These are phyloP conservation scores for Rubroboletus satanas DNA, from an alignment of 768 basidiomycete genomes.

Conservation along the genomic window DNA sequence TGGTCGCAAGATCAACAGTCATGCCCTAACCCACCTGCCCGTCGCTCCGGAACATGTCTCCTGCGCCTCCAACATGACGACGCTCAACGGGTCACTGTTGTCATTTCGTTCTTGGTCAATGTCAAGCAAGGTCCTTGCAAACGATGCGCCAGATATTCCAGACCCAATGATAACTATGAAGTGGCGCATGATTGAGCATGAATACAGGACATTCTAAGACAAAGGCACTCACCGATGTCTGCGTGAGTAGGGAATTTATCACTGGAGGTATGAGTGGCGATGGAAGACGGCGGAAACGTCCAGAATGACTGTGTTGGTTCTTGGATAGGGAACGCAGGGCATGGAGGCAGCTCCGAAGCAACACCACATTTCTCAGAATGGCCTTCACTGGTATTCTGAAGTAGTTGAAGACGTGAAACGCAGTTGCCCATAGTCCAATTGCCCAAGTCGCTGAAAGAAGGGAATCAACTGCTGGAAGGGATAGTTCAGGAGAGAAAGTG, in stretches of 20 bases:
- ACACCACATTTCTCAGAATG: conserved; percentile 1
- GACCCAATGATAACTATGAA: conserved; percentile 47
- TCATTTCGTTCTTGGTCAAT: conserved; percentile 23
- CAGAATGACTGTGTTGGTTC: conserved; percentile 62
- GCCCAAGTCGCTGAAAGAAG: conserved; percentile 3
- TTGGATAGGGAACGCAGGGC: conserved; percentile 47
- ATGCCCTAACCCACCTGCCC: conserved; percentile 36
- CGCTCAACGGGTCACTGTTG: conserved; percentile 19
- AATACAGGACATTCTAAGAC: background rate
- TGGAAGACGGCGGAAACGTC: conserved; percentile 50
- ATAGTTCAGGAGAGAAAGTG: background rate
- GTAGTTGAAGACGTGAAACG: conserved; percentile 12
- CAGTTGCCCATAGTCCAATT: conserved; percentile 25
- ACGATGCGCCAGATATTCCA: conserved; percentile 47
- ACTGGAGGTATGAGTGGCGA: conserved; percentile 32
- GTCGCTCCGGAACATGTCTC: conserved; percentile 54
- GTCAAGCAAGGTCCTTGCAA: conserved; percentile 38
- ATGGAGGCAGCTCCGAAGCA: background rate
- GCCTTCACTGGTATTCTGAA: background rate
- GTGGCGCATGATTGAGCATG: background rate
- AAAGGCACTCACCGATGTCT: conserved; percentile 44
- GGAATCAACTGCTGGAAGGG: background rate
- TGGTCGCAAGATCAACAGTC: background rate
- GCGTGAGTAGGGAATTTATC: conserved; percentile 43
- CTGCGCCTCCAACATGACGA: conserved; percentile 62